phyloP scores from a whole-genome alignment of 768 basidiomycete species.

The Brasilioporus rufonigricans region DNA sequence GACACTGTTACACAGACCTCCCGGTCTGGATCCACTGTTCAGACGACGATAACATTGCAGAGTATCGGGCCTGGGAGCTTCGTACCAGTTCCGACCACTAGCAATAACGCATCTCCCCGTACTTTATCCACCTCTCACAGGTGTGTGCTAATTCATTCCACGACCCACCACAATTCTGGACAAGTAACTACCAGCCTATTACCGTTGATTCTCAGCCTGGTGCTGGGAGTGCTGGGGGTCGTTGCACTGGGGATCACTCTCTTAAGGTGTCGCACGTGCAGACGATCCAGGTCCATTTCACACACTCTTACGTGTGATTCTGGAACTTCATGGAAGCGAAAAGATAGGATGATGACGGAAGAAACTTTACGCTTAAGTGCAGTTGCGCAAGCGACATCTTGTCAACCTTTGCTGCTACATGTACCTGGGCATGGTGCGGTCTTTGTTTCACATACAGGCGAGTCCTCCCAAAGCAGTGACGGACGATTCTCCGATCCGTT shows the following conservation, averaged over 20 bases:
- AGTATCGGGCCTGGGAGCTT: not conserved
- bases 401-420: not conserved
- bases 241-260: constrained; percentile 7
- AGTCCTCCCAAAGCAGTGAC: constrained; percentile 11
- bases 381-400: not conserved
- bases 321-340: not conserved
- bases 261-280: constrained; percentile 1
- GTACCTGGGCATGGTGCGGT: not conserved
- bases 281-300: not conserved
- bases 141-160: constrained; percentile 6
- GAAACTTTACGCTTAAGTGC: not conserved
- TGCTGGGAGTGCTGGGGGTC: constrained; percentile 7
- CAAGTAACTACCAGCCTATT: constrained; percentile 6
- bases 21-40: not conserved
- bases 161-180: not conserved
- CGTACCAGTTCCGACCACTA: constrained; percentile 3
- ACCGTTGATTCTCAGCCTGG: constrained; percentile 8
- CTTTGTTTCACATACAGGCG: not conserved
- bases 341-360: not conserved
- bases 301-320: not conserved
- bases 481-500: constrained; percentile 18
- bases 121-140: not conserved
- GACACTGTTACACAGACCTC: not conserved
- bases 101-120: not conserved
- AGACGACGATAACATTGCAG: constrained; percentile 4